phyloP scores from a whole-genome alignment of 129 eudicot species.

The Artemisia tridentata region DNA sequence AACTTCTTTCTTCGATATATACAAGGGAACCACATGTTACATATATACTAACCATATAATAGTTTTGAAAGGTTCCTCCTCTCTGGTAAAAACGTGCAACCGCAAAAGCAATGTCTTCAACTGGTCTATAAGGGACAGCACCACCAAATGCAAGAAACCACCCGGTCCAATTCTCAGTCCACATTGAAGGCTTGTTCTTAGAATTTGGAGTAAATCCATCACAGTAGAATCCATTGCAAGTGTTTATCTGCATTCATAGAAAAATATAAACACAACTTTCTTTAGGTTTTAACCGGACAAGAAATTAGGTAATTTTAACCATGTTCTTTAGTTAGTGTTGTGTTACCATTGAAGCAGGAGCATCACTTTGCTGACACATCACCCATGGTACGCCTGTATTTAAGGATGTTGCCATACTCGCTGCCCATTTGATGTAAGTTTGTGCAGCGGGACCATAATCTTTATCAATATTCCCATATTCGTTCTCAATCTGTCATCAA shows the following conservation, averaged over 20 bases:
- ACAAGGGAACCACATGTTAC: not conserved
- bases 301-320: not conserved
- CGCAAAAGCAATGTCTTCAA: slow-evolving; percentile 77
- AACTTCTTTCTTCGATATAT: not conserved
- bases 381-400: slow-evolving; percentile 99
- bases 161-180: slow-evolving; percentile 99
- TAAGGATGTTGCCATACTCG: slow-evolving; percentile 82
- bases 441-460: slow-evolving; percentile 59
- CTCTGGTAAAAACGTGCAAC: slow-evolving; percentile 89
- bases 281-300: not conserved
- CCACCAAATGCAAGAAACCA: slow-evolving; percentile 84
- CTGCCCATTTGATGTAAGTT: slow-evolving; percentile 89
- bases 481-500: slow-evolving; percentile 78
- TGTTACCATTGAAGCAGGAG: slow-evolving; percentile 80
- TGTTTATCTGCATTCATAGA: slow-evolving; percentile 56
- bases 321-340: not conserved
- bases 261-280: not conserved
- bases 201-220: slow-evolving; percentile 90
- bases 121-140: slow-evolving; percentile 77
- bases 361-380: slow-evolving; percentile 93
- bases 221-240: slow-evolving; percentile 97
- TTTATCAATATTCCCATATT: slow-evolving; percentile 74
- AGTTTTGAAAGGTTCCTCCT: slow-evolving; percentile 92
- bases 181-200: slow-evolving; percentile 72
- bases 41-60: slow-evolving; percentile 67